Base-by-base conservation (phyloP, 805 yeast species). In the Metschnikowia kunwiensis region DNA sequence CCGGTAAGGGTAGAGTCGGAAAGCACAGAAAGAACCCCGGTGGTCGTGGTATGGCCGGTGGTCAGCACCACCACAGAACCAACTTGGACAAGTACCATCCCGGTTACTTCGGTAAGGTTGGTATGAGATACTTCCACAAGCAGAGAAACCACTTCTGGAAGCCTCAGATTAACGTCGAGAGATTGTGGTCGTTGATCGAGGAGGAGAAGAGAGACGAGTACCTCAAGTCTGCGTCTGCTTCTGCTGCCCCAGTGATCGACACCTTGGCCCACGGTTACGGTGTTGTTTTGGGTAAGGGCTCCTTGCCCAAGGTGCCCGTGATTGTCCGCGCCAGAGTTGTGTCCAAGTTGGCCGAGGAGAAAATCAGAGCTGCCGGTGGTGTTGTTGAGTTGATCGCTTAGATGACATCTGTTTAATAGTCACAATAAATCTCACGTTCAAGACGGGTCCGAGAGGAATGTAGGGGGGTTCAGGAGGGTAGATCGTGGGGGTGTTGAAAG, bases 21-120 rank as follows among this genome's bases (percentile, higher is more conserved):
- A 93, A 93, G 85, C 98, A 93, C 94, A 89, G 98, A 88, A 93
- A 93, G 95, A 93, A 86, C 66, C 97, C 98, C 58, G 98, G 98
- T 93, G 98, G 98, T 79, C 89, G 97, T 78, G 99, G 99, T 93
- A 91, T 77, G 89, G 99, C 99, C 72, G 99, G 99, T 91, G 99
- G 99, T 87, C 91, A 80, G 78, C 97, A 91, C 77, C 99, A 93
- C 78, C 98, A 93, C 96, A 87, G 99, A 82, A 89, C 93, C 74
- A 93, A 93, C 82, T 75, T 93, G 79, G 99, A 93, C 75, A 93
- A 91, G 77, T 93, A 86, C 96, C 99, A 93, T 76, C 98, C 98
- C 67, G 99, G 99, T 88, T 93, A 93, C 91, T 93, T 93, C 78
- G 99, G 99, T 86, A 94, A 93, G 80, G 97, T 93, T 71, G 99